Evolutionary conservation across 495 filamentous ascomycete species (phyloP).

Genomic region (Chaetomidium leptoderma): DNA sequence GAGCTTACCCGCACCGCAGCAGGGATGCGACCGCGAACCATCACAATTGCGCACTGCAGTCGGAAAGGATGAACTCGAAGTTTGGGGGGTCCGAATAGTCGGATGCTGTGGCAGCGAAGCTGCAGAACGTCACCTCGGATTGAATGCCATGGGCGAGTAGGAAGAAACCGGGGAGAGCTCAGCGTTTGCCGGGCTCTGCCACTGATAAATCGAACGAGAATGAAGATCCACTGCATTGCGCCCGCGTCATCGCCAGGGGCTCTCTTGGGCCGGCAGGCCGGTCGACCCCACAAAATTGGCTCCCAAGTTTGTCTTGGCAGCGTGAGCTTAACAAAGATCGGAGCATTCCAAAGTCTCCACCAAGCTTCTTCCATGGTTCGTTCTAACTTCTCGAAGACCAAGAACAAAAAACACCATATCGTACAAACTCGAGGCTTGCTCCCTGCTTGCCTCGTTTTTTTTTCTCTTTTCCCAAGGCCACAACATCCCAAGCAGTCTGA

Average conservation of each 20-base stretch:
- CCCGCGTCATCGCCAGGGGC: conserved; percentile 20
- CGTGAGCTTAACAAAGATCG: background rate
- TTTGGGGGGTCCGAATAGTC: background rate
- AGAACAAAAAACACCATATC: no score
- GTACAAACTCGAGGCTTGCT: no score
- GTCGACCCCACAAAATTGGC: conserved; percentile 1
- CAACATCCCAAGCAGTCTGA: no score
- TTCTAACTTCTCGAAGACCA: no score
- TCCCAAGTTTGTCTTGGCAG: conserved; percentile 12
- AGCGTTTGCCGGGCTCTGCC: conserved; percentile 11
- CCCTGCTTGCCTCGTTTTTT: no score
- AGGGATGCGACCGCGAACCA: conserved; percentile 28
- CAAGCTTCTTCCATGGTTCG: no score
- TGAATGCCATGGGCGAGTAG: conserved; percentile 19
- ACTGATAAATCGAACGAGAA: conserved; percentile 12
- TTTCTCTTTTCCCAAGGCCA: no score
- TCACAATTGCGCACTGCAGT: conserved; percentile 5
- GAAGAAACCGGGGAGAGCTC: background rate
- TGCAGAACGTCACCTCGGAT: conserved; percentile 24
- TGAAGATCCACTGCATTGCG: conserved; percentile 11
- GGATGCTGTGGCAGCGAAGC: conserved; percentile 20
- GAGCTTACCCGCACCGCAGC: conserved; percentile 25
- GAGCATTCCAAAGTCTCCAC: no score
- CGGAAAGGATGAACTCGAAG: background rate
- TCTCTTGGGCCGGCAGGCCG: no score